Evolutionary conservation across 176 grass and related monocot genomes (phyloP).

Genomic region (Phragmites australis): DNA sequence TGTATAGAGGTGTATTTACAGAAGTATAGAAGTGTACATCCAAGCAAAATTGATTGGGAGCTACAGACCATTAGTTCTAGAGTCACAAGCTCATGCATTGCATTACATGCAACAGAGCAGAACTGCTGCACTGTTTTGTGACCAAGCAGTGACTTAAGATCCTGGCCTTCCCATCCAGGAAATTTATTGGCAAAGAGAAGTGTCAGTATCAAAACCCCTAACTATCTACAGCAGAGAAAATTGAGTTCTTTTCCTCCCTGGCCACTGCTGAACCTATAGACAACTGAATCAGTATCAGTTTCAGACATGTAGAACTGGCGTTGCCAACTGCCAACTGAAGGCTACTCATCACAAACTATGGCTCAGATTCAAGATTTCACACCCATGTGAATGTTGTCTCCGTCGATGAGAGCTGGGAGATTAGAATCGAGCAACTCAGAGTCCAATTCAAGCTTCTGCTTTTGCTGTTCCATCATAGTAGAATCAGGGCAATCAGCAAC

Average conservation of each 20-base stretch:
- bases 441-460: constrained; percentile 4
- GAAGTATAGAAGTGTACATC: background rate
- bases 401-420: constrained; percentile 4
- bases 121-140: background rate
- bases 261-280: background rate
- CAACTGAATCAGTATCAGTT: background rate
- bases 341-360: background rate
- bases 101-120: background rate
- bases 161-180: background rate
- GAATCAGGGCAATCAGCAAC: constrained; percentile 8
- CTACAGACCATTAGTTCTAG: too few species aligned
- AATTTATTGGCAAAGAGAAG: background rate
- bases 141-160: background rate
- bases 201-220: background rate
- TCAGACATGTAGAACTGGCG: background rate
- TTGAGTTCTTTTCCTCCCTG: background rate
- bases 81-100: background rate
- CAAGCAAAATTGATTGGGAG: background rate
- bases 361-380: constrained; percentile 5
- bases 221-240: background rate
- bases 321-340: constrained; percentile 14
- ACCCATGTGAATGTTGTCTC: background rate
- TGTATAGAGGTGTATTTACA: constrained; percentile 16
- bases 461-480: constrained; percentile 19
- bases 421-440: too few species aligned